A percentile compares a stretch with the other conserved stretches of the same genome.
These are phyloP conservation scores for Peronospora belbahrii DNA, from an alignment of 352 stramenopile genomes.

Conservation along the genomic window DNA sequence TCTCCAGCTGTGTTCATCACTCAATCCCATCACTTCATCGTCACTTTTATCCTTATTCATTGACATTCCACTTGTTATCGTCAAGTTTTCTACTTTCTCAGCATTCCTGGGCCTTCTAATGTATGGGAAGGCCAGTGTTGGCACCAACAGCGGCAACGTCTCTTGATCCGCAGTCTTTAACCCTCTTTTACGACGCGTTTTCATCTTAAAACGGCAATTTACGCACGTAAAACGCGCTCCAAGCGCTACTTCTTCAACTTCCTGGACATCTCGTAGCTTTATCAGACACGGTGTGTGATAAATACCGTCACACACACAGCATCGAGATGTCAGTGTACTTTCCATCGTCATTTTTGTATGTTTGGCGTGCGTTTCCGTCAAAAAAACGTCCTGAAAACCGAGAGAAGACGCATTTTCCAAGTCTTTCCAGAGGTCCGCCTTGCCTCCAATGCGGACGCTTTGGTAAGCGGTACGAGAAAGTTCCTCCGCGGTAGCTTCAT, in stretches of 20 bases:
- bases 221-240: slow-evolving; percentile 17
- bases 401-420: slow-evolving; percentile 3
- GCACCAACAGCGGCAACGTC: slow-evolving; percentile 16
- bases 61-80: neutral
- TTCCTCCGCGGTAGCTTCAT: slow-evolving; percentile 4
- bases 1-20: slow-evolving; percentile 16
- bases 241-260: neutral
- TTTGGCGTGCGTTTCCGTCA: neutral
- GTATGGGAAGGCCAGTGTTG: slow-evolving; percentile 23
- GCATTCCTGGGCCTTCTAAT: slow-evolving; percentile 2
- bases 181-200: slow-evolving; percentile 2
- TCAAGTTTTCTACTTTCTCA: neutral
- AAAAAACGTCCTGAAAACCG: neutral
- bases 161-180: neutral
- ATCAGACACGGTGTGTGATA: slow-evolving; percentile 37
- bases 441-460: slow-evolving; percentile 7
- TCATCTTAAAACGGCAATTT: slow-evolving; percentile 8
- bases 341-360: neutral
- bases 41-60: neutral
- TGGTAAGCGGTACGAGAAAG: neutral
- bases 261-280: neutral
- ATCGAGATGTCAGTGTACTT: slow-evolving; percentile 19
- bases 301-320: slow-evolving; percentile 30
- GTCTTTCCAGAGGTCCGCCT: neutral
- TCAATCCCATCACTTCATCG: neutral